Conservation (phyloP, 2,329 filamentous ascomycete species). For the Pseudogymnoascus sp. region DNA sequence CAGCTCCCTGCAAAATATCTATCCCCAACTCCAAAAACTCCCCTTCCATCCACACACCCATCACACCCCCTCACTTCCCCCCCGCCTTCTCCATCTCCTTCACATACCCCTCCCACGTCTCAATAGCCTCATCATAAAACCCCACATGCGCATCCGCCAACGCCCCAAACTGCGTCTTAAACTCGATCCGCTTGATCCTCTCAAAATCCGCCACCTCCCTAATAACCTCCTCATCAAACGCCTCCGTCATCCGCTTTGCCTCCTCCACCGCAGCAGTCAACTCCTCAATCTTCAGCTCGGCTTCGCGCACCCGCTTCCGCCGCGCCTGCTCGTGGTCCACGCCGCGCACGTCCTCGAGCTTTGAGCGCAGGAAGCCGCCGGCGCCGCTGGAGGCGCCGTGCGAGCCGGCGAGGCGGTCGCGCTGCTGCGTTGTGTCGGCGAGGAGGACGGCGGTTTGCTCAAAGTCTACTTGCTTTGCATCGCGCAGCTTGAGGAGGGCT, state of each 20-base stretch:
- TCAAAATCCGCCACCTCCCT: constrained; percentile 92
- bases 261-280: constrained; percentile 82
- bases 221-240: constrained; percentile 94
- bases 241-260: constrained; percentile 77
- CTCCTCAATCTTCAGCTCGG: constrained; percentile 88
- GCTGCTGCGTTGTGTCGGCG: constrained; percentile 79
- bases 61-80: constrained; percentile 3
- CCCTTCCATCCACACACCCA: not conserved
- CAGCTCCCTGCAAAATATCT: not conserved
- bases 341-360: constrained; percentile 92
- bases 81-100: constrained; percentile 72
- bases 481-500: constrained; percentile 79
- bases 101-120: constrained; percentile 86
- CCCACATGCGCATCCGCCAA: constrained; percentile 78
- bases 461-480: constrained; percentile 97
- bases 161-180: constrained; percentile 75
- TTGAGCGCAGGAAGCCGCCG: constrained; percentile 79
- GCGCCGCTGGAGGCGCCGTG: constrained; percentile 61
- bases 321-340: constrained; percentile 92
- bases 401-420: constrained; percentile 57
- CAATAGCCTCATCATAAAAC: constrained; percentile 73
- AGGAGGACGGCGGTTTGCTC: constrained; percentile 95
- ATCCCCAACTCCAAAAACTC: constrained; percentile 1
- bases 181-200: constrained; percentile 89
- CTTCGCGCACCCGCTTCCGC: constrained; percentile 76